Conservation (phyloP, 2,329 filamentous ascomycete genomes). For the Neoascochyta sp. region DNA sequence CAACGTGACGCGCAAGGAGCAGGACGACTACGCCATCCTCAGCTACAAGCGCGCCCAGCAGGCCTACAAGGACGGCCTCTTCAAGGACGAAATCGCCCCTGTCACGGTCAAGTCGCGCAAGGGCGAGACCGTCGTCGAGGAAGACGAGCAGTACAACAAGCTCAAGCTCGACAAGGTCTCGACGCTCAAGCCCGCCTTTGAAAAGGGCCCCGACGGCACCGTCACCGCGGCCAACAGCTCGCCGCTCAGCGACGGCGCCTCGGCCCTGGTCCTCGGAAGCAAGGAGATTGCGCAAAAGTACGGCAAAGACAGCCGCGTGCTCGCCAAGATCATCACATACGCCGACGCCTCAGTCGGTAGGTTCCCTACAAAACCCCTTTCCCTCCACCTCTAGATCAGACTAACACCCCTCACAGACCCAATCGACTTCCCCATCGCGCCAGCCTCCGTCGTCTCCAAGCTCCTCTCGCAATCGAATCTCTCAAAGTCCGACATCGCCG, state of each 20-base stretch:
- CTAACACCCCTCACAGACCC: conserved; percentile 51
- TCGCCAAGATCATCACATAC: conserved; percentile 81
- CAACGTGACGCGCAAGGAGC: conserved; percentile 73
- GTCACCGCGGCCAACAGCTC: conserved; percentile 94
- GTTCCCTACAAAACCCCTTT: neutral
- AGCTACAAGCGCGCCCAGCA: conserved; percentile 87
- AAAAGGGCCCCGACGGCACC: conserved; percentile 82
- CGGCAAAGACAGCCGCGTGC: conserved; percentile 70
- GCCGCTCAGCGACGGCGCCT: conserved; percentile 91
- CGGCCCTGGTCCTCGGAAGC: conserved; percentile 80
- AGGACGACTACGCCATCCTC: conserved; percentile 86
- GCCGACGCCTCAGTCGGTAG: conserved; percentile 75
- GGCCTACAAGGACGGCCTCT: conserved; percentile 78
- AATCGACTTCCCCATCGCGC: conserved; percentile 91
- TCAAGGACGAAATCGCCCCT: conserved; percentile 84
- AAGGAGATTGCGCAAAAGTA: conserved; percentile 77
- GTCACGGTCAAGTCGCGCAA: conserved; percentile 83
- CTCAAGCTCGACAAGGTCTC: conserved; percentile 83
- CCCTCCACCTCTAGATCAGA: conserved; percentile 5
- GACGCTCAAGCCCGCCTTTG: conserved; percentile 85
- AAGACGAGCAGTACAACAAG: conserved; percentile 86
- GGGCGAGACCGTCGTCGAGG: conserved; percentile 69
- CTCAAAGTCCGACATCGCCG: conserved; percentile 81
- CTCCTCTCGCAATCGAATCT: conserved; percentile 86
- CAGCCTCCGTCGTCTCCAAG: conserved; percentile 85